A percentile compares a stretch with the other conserved stretches of the same genome.
These are phyloP conservation scores for Penicillium sp. DNA, from an alignment of 2,329 filamentous ascomycete species.

Conservation along the genomic window DNA sequence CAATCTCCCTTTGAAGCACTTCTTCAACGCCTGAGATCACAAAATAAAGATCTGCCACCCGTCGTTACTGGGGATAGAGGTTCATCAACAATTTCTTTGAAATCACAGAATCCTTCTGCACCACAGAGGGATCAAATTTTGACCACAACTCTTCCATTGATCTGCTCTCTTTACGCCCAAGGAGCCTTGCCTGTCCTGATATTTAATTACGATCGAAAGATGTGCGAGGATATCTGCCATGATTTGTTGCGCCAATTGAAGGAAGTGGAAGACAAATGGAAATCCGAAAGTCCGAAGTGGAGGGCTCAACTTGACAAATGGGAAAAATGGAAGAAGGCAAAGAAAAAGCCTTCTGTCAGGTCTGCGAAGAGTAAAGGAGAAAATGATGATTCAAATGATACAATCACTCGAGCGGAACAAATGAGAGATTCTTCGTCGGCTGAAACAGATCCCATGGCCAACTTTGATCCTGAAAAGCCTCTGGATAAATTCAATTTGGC, in stretches of 20 bases:
- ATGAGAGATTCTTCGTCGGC: constrained; percentile 60
- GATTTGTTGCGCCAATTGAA: constrained; percentile 58
- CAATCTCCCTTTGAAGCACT: constrained; percentile 59
- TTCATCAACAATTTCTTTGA: background rate
- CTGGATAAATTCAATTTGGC: constrained; percentile 57
- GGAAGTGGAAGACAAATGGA: constrained; percentile 54
- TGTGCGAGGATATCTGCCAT: constrained; percentile 65
- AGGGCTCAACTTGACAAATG: constrained; percentile 62
- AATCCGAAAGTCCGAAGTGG: constrained; percentile 58
- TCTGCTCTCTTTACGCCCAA: constrained; percentile 58
- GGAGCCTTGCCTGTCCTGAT: constrained; percentile 73
- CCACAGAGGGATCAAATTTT: constrained; percentile 36
- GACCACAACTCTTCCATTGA: constrained; percentile 55
- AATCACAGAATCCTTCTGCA: background rate
- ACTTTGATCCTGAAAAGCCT: constrained; percentile 69
- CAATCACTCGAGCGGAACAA: constrained; percentile 55
- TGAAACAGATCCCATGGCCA: constrained; percentile 63
- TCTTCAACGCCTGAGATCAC: constrained; percentile 50
- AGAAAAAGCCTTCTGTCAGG: constrained; percentile 53
- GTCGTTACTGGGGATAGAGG: background rate
- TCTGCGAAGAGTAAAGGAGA: constrained; percentile 45
- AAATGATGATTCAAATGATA: constrained; percentile 49
- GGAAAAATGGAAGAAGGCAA: constrained; percentile 45
- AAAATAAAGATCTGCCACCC: background rate
- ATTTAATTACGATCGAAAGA: constrained; percentile 73